These are phyloP conservation scores for Rhynchospora tenuis DNA, from an alignment of 176 grass and related monocot species.

Conservation along the genomic window DNA sequence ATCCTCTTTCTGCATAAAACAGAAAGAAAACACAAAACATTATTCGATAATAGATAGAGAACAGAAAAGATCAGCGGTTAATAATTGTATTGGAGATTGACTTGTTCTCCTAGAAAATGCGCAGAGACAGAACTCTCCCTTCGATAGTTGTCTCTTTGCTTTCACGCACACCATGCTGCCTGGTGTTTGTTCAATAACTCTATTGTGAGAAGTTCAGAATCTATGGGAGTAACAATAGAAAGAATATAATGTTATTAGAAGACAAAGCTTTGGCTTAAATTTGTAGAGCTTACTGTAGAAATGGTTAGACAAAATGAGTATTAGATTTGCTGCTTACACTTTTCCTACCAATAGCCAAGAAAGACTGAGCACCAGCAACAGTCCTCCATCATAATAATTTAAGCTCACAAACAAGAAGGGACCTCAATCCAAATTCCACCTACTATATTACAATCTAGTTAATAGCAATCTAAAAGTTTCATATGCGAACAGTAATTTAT, in stretches of 20 bases:
- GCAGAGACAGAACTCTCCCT: constrained; percentile 97
- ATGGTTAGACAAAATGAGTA: neutral
- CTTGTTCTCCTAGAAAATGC: constrained; percentile 95
- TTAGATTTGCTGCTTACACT: neutral
- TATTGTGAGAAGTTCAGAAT: constrained; percentile 1
- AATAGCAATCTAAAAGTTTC: too few species aligned
- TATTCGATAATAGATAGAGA: neutral
- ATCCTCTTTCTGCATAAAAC: constrained; percentile 82
- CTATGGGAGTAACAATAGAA: neutral
- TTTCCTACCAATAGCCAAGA: neutral
- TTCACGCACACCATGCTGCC: constrained; percentile 87
- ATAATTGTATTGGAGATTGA: constrained; percentile 30
- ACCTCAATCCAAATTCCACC: constrained; percentile 98
- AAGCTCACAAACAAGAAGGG: constrained; percentile 23
- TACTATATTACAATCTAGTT: constrained; percentile 73
- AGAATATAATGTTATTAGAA: constrained; percentile 5
- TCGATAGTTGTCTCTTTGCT: constrained; percentile 96
- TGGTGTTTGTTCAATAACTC: constrained; percentile 30
- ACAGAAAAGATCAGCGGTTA: neutral
- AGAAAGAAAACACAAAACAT: neutral
- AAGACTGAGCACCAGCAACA: too few species aligned
- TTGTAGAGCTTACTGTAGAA: constrained; percentile 14
- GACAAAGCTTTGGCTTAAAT: neutral
- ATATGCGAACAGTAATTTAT: too few species aligned
- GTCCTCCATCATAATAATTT: neutral